Base-by-base conservation (phyloP, 495 filamentous ascomycete species). In the Penicillium bovifimosum region DNA sequence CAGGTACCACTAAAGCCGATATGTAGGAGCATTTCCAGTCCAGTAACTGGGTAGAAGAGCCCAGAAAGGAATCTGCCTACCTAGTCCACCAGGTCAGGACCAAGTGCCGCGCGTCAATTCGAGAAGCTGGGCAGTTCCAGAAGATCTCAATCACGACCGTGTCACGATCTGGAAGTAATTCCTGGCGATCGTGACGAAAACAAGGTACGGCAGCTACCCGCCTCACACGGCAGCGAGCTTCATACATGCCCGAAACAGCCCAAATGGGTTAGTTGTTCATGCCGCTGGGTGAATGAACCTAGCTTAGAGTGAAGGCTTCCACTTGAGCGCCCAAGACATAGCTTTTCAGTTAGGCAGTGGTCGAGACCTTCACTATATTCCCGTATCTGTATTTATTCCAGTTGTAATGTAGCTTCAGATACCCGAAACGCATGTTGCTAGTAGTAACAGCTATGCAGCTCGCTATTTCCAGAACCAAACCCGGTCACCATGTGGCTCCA, bases 401-500 rank as follows among this genome's bases (percentile, higher is more conserved):
- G 11, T 13, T 41, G n/a, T 31, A 31, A 36, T n/a, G 7, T 5
- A 36, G n/a, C 34, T n/a, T 10, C 1, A 10, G 6, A 28, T 14
- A n/a, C 1, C 3, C 17, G 27, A 16, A 9, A 6, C 26, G 16
- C 29, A 9, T 17, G 41, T 26, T 27, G 74, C 67, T 78, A n/a
- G 81, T 85, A 2, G 62, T 62, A 1, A 70, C 80, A 18, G 82
- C 83, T 55, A 71, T 78, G n/a, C 90, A 95, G 61, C 93, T 86
- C 62, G 90, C 88, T 0, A 84, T 89, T 0, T 67, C 95, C 20
- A 76, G 90, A 24, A 11, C 5, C 11, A 38, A 11, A 17, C 32
- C 1, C 26, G 3, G 26, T 28, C 18, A 33, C 29, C 38, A 89
- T 97, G 82, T 96, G 90, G 91, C 74, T 95, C 24, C 90, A 96